A percentile compares a stretch with the other conserved stretches of the same genome.
These are phyloP conservation scores for Sugiyamaella grinbergsii DNA, from an alignment of 1,139 yeast species.

Conservation along the genomic window DNA sequence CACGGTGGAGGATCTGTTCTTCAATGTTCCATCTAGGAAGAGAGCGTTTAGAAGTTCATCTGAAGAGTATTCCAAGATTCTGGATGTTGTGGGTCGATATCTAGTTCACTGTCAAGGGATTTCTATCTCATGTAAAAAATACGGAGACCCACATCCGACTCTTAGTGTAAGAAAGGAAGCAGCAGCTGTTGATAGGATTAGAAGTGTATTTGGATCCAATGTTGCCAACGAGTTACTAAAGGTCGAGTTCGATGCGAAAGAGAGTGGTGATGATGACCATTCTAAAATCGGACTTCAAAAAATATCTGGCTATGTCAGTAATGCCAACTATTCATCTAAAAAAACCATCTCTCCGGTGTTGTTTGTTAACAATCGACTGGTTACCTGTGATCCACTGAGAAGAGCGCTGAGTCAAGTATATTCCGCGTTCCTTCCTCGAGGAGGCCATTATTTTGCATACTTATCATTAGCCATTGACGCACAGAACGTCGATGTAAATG, in stretches of 20 bases:
- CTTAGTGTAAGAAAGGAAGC: slow-evolving; percentile 30
- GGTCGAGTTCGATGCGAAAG: slow-evolving; percentile 41
- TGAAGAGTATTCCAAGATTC: slow-evolving; percentile 74
- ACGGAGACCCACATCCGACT: slow-evolving; percentile 53
- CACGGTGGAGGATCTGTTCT: slow-evolving; percentile 84
- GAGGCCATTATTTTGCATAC: slow-evolving; percentile 77
- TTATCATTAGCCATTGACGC: slow-evolving; percentile 67
- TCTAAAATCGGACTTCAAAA: slow-evolving; percentile 52
- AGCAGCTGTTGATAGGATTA: slow-evolving; percentile 60
- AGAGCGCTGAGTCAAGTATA: slow-evolving; percentile 70
- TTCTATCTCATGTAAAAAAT: slow-evolving; percentile 78
- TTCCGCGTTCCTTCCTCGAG: slow-evolving; percentile 72
- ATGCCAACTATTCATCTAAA: slow-evolving; percentile 70
- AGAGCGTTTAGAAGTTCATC: slow-evolving; percentile 56
- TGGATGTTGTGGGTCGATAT: slow-evolving; percentile 84
- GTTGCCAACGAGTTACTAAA: slow-evolving; percentile 68
- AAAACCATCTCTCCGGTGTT: slow-evolving; percentile 64
- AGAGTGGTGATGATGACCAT: slow-evolving; percentile 2
- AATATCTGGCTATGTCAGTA: slow-evolving; percentile 66
- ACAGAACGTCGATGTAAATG: slow-evolving; percentile 79
- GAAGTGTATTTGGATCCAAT: slow-evolving; percentile 69
- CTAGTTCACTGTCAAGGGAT: slow-evolving; percentile 71
- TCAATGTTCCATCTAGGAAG: slow-evolving; percentile 79
- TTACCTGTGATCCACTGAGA: slow-evolving; percentile 75
- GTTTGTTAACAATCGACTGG: slow-evolving; percentile 83